Base-by-base conservation (phyloP, 2,329 filamentous ascomycete genomes). In the Sclerotinia sclerotiorum region DNA sequence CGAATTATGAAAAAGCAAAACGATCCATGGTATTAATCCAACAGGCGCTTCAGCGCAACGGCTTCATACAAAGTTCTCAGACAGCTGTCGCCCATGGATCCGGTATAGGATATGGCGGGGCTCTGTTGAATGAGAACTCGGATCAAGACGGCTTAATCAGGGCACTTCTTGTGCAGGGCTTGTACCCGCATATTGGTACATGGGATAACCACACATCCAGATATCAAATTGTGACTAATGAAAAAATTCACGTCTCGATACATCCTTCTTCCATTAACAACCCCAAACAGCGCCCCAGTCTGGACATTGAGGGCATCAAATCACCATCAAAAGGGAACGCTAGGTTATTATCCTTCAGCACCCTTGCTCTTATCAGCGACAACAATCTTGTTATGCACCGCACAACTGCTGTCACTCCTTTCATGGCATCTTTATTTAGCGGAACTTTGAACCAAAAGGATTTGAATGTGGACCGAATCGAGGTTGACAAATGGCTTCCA, bases 41-140 rank as follows among this genome's bases (percentile, higher is more conserved):
- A 60, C 35, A 35, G 27, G 52, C 21, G 17, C 67, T 68, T 58
- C 42, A 49, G 29, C 17, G 65, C n/a, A 15, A 24, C 27, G 55
- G 42, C 6, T n/a, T 61, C 17, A 32, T 64, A 35, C 5, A 21
- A 39, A 56, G 56, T n/a, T 10, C 5, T 21, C 5, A 48, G 24
- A 21, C 27, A 19, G 21, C 42, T 24, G 29, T 8, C 15, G n/a
- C 19, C 39, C 67, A 39, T 54, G 64, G 39, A 70, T 71, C 29
- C n/a, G 55, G 46, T 27, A 4, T 5, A 44, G 27, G 68, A 42
- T 78, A 78, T 57, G 80, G 81, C 5, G 75, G 76, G 39, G 52
- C 70, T 1, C 65, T 68, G 5, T 72, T 84, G 44, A 85, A 86
- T 68, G 71, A 75, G 39, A 82, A 84, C 72, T 82, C 83, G 4